Evolutionary conservation across 306 rosid species (phyloP), one percentile per base, ranked within the genome.

Genomic region (Bauhinia variegata): DNA sequence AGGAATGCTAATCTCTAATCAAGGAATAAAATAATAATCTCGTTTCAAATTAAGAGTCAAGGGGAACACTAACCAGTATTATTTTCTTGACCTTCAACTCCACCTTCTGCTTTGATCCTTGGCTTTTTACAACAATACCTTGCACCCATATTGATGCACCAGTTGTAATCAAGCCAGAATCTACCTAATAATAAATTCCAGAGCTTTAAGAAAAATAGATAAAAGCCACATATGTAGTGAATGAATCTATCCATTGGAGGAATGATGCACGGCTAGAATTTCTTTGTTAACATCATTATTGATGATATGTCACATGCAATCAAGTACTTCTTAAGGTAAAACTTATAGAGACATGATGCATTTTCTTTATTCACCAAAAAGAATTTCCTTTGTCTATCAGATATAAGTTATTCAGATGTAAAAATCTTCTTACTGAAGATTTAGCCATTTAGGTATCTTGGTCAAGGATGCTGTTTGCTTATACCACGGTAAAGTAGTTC

Each of bases 101-200:
- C 78, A 92, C 89, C 49, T 88, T 89, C 78, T 89, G 98, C 60
- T 89, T 89, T 56, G 98, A 78, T 36, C 98, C 98, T 71, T 84
- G 93, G 72, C 98, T 92, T 67, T 85, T 60, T 61, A 84, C 89
- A 76, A 89, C 71, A 49, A 83, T 70, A 49, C 96, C 98, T 84
- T 86, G 89, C 84, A 86, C 96, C 88, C 93, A 89, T 18, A 92
- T 61, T 10, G 98, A 89, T 2, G 98, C 96, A 79, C 98, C 96
- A 38, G 96, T 92, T 6, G 96, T 63, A 38, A 87, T 73, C 61
- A 46, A 78, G 53, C 91, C 93, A 54, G 93, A 78, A 78, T 89
- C 96, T 49, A 86, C 96, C 96, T 89, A 77, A 69, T 70, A 71
- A 82, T 64, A 66, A 80, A 66, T 72, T 77, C 73, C 74, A 79